These are phyloP conservation scores for Nepenthes gracilis DNA, from an alignment of 148 eudicot genomes.

Conservation along the genomic window DNA sequence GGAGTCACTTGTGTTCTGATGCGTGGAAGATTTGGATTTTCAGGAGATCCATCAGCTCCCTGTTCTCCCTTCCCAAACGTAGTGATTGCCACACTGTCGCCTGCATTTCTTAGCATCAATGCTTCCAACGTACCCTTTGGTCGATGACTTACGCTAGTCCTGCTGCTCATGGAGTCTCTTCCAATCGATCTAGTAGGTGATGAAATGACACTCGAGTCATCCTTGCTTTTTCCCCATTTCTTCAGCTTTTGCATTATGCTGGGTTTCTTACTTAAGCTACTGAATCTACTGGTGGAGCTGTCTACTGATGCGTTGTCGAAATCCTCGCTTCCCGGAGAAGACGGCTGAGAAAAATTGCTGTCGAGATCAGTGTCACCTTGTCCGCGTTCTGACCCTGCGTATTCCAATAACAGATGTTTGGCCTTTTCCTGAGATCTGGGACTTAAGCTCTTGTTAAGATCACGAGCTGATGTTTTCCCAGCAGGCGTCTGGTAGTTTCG, in stretches of 20 bases:
- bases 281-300: slow-evolving; percentile 68
- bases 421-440: slow-evolving; percentile 92
- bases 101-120: slow-evolving; percentile 76
- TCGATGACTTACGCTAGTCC: slow-evolving; percentile 45
- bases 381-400: slow-evolving; percentile 98
- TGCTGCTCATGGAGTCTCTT: slow-evolving; percentile 47
- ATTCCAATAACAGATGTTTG: slow-evolving; percentile 83
- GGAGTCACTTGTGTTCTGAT: slow-evolving; percentile 27
- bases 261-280: slow-evolving; percentile 67
- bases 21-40: slow-evolving; percentile 30
- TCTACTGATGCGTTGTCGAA: slow-evolving; percentile 80
- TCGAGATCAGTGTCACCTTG: slow-evolving; percentile 99
- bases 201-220: slow-evolving; percentile 57
- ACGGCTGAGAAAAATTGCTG: slow-evolving; percentile 94
- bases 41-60: slow-evolving; percentile 42
- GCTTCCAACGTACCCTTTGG: slow-evolving; percentile 83
- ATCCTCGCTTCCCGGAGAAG: slow-evolving; percentile 94
- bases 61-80: slow-evolving; percentile 64
- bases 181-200: slow-evolving; percentile 79
- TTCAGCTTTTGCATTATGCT: slow-evolving; percentile 79
- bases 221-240: slow-evolving; percentile 88
- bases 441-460: slow-evolving; percentile 78
- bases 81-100: slow-evolving; percentile 80
- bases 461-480: slow-evolving; percentile 84
- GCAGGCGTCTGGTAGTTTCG: slow-evolving; percentile 72